Percentiles rank a stretch among this genome's conserved stretches.
phyloP scores from a whole-genome alignment of 148 eudicot species.

The Pharnaceum exiguum region DNA sequence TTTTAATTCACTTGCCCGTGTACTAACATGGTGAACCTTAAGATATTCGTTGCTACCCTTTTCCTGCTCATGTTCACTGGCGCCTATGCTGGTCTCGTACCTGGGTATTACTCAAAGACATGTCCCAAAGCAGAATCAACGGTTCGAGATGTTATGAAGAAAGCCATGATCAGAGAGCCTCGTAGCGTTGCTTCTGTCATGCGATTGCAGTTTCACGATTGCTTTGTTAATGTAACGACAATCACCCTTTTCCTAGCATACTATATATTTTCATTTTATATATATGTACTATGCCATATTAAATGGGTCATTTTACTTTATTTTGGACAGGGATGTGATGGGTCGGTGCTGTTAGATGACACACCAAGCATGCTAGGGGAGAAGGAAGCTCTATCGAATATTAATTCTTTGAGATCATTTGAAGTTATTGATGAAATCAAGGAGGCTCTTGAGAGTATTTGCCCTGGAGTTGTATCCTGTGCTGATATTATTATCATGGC shows the following conservation, averaged over 20 bases:
- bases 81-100: constrained; percentile 30
- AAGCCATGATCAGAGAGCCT: constrained; percentile 60
- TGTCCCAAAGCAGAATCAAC: constrained; percentile 69
- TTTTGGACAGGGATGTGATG: constrained; percentile 81
- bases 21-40: constrained; percentile 11
- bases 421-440: constrained; percentile 77
- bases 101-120: constrained; percentile 46
- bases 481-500: constrained; percentile 91
- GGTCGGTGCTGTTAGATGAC: constrained; percentile 73
- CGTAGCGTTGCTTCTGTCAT: constrained; percentile 82
- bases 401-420: constrained; percentile 70
- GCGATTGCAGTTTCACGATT: constrained; percentile 94
- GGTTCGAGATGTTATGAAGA: constrained; percentile 41
- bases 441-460: constrained; percentile 52
- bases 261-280: not conserved
- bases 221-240: constrained; percentile 88
- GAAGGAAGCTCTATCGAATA: constrained; percentile 64
- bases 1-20: no score
- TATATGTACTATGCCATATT: not conserved
- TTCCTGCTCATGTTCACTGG: constrained; percentile 17
- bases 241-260: not conserved
- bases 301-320: not conserved
- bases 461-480: constrained; percentile 79
- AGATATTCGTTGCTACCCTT: constrained; percentile 26
- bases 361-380: constrained; percentile 83